Evolutionary conservation across 495 filamentous ascomycete species (phyloP).

Genomic region (Talaromyces wortmannii): DNA sequence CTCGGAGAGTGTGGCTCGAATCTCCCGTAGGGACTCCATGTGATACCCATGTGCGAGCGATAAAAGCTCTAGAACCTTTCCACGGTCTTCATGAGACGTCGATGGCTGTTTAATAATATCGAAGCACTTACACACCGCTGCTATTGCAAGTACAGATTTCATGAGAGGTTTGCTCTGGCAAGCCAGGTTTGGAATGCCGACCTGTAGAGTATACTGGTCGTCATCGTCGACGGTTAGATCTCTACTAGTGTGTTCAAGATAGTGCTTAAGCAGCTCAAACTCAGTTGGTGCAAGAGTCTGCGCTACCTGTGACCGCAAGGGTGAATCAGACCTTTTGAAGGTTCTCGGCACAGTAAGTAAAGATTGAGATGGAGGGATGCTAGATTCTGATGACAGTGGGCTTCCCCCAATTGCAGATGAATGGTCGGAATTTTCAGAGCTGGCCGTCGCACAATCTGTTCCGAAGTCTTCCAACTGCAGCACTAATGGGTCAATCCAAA

Average conservation of each 20-base stretch:
- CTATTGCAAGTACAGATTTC: constrained; percentile 31
- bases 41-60: constrained; percentile 24
- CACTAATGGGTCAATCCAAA: not conserved
- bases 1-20: constrained; percentile 18
- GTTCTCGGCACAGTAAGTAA: not conserved
- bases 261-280: constrained; percentile 28
- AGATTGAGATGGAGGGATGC: not conserved
- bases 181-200: constrained; percentile 34
- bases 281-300: constrained; percentile 19
- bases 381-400: not conserved
- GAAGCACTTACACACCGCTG: constrained; percentile 30
- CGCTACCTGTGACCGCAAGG: not conserved
- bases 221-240: constrained; percentile 22
- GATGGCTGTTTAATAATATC: constrained; percentile 22
- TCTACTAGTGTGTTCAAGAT: constrained; percentile 33
- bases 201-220: constrained; percentile 30
- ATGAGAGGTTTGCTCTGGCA: constrained; percentile 31
- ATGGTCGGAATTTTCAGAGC: not conserved
- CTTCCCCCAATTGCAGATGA: not conserved
- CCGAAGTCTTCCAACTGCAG: not conserved
- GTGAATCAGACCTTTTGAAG: not conserved
- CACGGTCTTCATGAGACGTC: constrained; percentile 9
- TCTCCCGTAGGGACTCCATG: constrained; percentile 21
- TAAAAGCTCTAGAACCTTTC: constrained; percentile 20
- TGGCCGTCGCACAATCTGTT: not conserved